Percentiles rank a stretch among this genome's conserved stretches.
Conservation (phyloP, 148 eudicot species). For the Pouteria glomerata region DNA sequence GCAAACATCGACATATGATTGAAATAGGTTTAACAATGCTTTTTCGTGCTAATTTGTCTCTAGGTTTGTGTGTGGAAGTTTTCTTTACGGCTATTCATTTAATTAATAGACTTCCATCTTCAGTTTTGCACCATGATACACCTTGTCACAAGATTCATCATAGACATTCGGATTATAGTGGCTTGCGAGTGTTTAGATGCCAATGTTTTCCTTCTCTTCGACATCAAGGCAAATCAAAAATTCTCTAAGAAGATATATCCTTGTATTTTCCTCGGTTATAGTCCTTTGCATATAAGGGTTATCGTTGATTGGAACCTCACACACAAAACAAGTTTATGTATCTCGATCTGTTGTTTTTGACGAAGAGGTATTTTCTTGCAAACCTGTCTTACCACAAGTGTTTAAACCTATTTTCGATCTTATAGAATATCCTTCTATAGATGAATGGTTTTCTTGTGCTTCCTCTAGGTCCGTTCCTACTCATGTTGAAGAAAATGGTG, state of each 20-base stretch:
- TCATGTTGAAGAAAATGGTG: too few species aligned
- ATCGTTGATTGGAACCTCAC: neutral
- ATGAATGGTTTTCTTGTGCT: neutral
- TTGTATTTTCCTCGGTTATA: neutral
- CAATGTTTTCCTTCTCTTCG: neutral
- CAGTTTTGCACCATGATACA: neutral
- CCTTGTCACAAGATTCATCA: neutral
- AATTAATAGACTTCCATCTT: neutral
- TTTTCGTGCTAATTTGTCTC: neutral
- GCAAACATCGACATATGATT: neutral
- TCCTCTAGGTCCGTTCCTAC: too few species aligned
- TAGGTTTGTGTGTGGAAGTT: neutral
- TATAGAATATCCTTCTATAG: neutral
- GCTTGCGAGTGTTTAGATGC: conserved; percentile 1
- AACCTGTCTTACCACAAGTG: neutral
- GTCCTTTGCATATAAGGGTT: neutral
- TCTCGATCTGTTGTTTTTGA: neutral
- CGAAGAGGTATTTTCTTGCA: neutral
- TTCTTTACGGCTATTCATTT: neutral
- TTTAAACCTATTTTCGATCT: neutral
- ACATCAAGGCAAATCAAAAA: neutral
- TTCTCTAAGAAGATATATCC: neutral
- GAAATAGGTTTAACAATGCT: neutral
- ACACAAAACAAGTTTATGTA: neutral
- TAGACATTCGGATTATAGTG: neutral